Evolutionary conservation across 371 early-diverging fungal genomes (phyloP).

Genomic region (Saksenaea vasiformis): DNA sequence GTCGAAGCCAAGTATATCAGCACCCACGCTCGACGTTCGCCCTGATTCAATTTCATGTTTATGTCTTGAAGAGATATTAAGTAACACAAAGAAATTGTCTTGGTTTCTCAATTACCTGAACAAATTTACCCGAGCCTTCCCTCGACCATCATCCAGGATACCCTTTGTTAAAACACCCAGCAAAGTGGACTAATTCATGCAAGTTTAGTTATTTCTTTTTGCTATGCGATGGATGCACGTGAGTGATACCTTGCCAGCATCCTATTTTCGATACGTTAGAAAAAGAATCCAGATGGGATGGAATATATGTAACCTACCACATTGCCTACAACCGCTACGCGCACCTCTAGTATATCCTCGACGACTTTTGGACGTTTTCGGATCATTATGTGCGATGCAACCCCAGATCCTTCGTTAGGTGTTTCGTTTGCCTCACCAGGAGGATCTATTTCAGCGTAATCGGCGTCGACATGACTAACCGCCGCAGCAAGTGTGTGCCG

Average conservation of each 20-base stretch:
- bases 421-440: conserved; percentile 12
- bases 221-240: background rate
- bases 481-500: conserved; percentile 47
- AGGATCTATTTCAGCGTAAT: conserved; percentile 67
- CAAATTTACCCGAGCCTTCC: conserved; percentile 86
- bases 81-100: background rate
- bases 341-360: conserved; percentile 80
- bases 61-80: conserved; percentile 48
- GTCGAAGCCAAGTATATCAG: conserved; percentile 90
- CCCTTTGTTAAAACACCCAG: conserved; percentile 91
- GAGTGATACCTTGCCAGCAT: conserved; percentile 59
- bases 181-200: conserved; percentile 71
- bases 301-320: conserved; percentile 57
- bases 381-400: conserved; percentile 63
- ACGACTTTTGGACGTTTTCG: conserved; percentile 69
- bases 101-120: conserved; percentile 53
- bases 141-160: conserved; percentile 90
- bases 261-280: conserved; percentile 28
- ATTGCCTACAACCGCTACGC: conserved; percentile 91
- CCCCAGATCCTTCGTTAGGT: conserved; percentile 15
- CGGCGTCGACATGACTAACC: conserved; percentile 57
- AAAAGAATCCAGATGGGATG: background rate
- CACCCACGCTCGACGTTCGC: conserved; percentile 88
- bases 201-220: background rate
- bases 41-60: conserved; percentile 94